These are phyloP conservation scores for Candida glaebosa DNA, from an alignment of 805 yeast species.

Conservation along the genomic window DNA sequence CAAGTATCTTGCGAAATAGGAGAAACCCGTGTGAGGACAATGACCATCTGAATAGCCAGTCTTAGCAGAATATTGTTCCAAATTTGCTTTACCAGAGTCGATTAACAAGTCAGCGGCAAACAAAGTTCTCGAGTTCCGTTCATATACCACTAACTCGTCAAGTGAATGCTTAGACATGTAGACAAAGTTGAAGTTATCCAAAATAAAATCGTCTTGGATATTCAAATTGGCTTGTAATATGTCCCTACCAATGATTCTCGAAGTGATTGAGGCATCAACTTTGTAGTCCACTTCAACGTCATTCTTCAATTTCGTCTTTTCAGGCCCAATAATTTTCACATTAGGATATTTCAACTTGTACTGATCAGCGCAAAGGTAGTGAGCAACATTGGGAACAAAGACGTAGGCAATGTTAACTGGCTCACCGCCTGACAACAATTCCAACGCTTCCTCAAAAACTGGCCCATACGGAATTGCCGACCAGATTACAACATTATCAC, in stretches of 20 bases:
- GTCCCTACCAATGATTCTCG: slow-evolving; percentile 16
- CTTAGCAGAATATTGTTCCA: slow-evolving; percentile 42
- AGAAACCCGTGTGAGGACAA: slow-evolving; percentile 44
- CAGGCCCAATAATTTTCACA: slow-evolving; percentile 47
- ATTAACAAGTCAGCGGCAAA: slow-evolving; percentile 61
- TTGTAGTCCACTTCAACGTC: slow-evolving; percentile 37
- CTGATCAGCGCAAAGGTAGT: slow-evolving; percentile 52
- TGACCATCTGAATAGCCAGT: slow-evolving; percentile 43
- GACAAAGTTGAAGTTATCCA: slow-evolving; percentile 48
- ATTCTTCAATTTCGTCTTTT: slow-evolving; percentile 29
- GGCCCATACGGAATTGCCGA: slow-evolving; percentile 3
- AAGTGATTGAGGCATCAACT: slow-evolving; percentile 31
- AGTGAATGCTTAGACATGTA: slow-evolving; percentile 55
- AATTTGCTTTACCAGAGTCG: slow-evolving; percentile 42
- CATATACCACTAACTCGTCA: slow-evolving; percentile 53
- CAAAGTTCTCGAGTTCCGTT: slow-evolving; percentile 44
- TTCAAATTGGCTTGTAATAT: slow-evolving; percentile 22
- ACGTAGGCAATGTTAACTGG: slow-evolving; percentile 38
- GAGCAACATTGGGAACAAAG: slow-evolving; percentile 55
- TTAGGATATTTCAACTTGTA: slow-evolving; percentile 45
- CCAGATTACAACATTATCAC: slow-evolving; percentile 4
- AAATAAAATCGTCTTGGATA: slow-evolving; percentile 34
- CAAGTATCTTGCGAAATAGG: slow-evolving; percentile 18
- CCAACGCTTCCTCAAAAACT: slow-evolving; percentile 20
- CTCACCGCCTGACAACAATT: slow-evolving; percentile 21